Evolutionary conservation across 768 basidiomycete genomes (phyloP).

Genomic region (Suillus clintonianus): DNA sequence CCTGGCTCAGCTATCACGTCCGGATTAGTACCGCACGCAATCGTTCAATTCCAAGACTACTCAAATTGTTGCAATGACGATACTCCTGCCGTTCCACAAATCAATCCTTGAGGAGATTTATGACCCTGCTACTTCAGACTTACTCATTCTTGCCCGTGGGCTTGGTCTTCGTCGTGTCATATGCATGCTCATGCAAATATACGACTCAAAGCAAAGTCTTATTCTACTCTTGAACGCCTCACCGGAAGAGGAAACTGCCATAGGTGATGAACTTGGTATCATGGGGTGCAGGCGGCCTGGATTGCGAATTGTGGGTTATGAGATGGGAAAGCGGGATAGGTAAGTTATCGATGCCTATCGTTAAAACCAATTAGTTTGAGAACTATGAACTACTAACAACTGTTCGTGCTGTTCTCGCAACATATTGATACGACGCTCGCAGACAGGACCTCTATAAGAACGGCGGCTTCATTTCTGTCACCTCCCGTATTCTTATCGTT

Average conservation of each 20-base stretch:
- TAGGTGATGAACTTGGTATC: slow-evolving; percentile 89
- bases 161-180: slow-evolving; percentile 83
- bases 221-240: slow-evolving; percentile 84
- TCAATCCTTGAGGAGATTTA: slow-evolving; percentile 67
- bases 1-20: neutral
- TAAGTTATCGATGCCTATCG: too few relatives aligned
- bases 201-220: slow-evolving; percentile 82
- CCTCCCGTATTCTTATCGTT: slow-evolving; percentile 91
- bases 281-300: slow-evolving; percentile 91
- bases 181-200: slow-evolving; percentile 90
- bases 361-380: too few relatives aligned
- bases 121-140: slow-evolving; percentile 72
- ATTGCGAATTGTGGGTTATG: slow-evolving; percentile 74
- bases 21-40: neutral
- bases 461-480: slow-evolving; percentile 87
- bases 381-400: too few relatives aligned
- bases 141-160: slow-evolving; percentile 84
- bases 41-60: neutral
- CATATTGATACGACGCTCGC: too few relatives aligned
- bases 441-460: slow-evolving; percentile 85
- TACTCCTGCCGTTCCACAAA: slow-evolving; percentile 66
- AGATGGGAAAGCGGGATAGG: too few relatives aligned
- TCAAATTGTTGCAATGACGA: neutral
- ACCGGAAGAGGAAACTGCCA: slow-evolving; percentile 85
- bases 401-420: too few relatives aligned